A percentile compares a stretch with the other conserved stretches of the same genome.
These are phyloP conservation scores for Xylaria digitata DNA, from an alignment of 2,329 filamentous ascomycete species.

Conservation along the genomic window DNA sequence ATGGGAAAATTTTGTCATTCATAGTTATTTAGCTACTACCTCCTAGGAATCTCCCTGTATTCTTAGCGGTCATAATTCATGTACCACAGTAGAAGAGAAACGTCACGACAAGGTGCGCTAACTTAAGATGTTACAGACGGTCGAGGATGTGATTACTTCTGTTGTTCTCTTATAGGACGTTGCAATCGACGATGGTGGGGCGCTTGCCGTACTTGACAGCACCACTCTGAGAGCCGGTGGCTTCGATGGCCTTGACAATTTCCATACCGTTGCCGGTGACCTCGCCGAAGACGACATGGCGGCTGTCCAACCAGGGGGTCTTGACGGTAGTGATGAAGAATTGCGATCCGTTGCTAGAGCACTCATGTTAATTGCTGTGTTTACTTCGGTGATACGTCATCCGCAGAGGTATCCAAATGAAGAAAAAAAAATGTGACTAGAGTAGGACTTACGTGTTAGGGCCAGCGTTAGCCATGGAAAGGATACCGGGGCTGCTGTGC, in stretches of 20 bases:
- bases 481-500: constrained; percentile 80
- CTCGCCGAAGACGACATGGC: constrained; percentile 88
- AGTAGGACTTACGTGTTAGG: constrained; percentile 79
- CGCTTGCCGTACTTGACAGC: constrained; percentile 66
- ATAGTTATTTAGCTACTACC: constrained; percentile 38
- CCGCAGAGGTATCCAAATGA: constrained; percentile 8
- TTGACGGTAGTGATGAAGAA: constrained; percentile 97
- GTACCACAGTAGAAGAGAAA: constrained; percentile 28
- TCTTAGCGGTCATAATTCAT: constrained; percentile 33
- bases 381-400: not conserved
- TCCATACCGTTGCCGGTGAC: constrained; percentile 65
- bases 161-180: constrained; percentile 57
- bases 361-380: constrained; percentile 16
- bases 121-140: constrained; percentile 43
- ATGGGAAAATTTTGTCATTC: constrained; percentile 37
- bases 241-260: constrained; percentile 71
- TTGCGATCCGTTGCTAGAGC: constrained; percentile 89
- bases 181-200: constrained; percentile 68
- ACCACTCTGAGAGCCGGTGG: constrained; percentile 66
- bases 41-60: constrained; percentile 26
- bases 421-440: not conserved
- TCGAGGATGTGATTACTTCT: constrained; percentile 22
- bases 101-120: constrained; percentile 33
- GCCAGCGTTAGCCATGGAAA: constrained; percentile 96
- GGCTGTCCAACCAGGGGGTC: constrained; percentile 85